These are phyloP conservation scores for Eragrostis curvula DNA, from an alignment of 176 grass and related monocot genomes.

Conservation along the genomic window DNA sequence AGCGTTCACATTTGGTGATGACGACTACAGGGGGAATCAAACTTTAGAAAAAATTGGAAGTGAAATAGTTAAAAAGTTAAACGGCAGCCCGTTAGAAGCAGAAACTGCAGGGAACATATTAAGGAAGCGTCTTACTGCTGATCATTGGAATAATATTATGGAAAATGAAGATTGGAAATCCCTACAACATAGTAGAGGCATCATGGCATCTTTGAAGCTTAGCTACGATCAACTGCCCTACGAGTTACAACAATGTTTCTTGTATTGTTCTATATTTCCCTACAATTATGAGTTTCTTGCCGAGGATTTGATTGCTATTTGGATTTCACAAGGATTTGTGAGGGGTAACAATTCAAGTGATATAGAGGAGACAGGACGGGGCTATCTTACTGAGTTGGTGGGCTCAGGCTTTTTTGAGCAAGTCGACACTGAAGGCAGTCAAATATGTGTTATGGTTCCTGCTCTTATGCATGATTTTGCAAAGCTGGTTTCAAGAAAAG, in stretches of 20 bases:
- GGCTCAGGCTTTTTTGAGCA: constrained; percentile 30
- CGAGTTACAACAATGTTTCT: constrained; percentile 32
- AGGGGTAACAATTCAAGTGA: not conserved
- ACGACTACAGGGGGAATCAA: not conserved
- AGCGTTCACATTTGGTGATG: constrained; percentile 52
- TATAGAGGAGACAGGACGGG: constrained; percentile 30
- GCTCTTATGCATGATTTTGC: constrained; percentile 61
- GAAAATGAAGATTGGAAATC: constrained; percentile 39
- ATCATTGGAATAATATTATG: constrained; percentile 33
- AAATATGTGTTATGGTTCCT: not conserved
- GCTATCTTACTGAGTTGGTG: constrained; percentile 39
- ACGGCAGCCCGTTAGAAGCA: constrained; percentile 43
- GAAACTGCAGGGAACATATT: constrained; percentile 5
- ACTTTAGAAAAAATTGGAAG: constrained; percentile 10
- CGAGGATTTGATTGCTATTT: constrained; percentile 41
- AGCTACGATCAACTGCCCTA: constrained; percentile 24
- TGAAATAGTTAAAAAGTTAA: constrained; percentile 17
- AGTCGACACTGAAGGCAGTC: not conserved
- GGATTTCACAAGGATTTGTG: constrained; percentile 71
- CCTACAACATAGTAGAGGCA: not conserved
- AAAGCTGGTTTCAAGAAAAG: not conserved
- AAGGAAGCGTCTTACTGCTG: not conserved
- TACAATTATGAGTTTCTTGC: not conserved
- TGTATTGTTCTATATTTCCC: constrained; percentile 8
- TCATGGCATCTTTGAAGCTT: constrained; percentile 39